A percentile compares a stretch with the other conserved stretches of the same genome.
Evolutionary conservation across 495 filamentous ascomycete genomes (phyloP).

Genomic region (Trichodelitschia bisporula): DNA sequence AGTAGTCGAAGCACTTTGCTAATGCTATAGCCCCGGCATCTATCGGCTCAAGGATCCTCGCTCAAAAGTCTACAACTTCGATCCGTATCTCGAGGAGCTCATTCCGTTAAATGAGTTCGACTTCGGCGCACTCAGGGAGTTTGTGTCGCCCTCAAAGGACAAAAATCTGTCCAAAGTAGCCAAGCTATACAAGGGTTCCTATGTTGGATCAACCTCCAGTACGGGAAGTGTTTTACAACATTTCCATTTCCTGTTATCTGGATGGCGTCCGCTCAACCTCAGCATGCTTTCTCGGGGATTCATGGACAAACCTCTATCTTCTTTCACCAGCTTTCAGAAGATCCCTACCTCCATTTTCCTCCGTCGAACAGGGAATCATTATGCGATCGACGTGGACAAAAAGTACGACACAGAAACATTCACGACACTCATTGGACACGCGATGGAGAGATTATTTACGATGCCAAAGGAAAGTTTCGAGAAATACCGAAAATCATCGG

Average conservation of each 20-base stretch:
- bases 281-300: conserved; percentile 40
- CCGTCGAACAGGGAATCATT: conserved; percentile 57
- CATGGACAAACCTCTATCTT: conserved; percentile 21
- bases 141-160: conserved; percentile 78
- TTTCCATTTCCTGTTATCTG: conserved; percentile 78
- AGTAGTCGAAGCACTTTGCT: background rate
- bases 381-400: conserved; percentile 97
- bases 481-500: conserved; percentile 38
- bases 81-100: conserved; percentile 73
- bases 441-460: conserved; percentile 92
- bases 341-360: conserved; percentile 63
- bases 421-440: conserved; percentile 71
- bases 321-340: conserved; percentile 45
- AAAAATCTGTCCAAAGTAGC: conserved; percentile 38
- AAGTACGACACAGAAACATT: conserved; percentile 70
- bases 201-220: conserved; percentile 84
- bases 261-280: conserved; percentile 49
- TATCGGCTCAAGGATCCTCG: conserved; percentile 78
- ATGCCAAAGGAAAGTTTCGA: conserved; percentile 59
- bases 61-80: conserved; percentile 81
- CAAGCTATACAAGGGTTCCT: conserved; percentile 43
- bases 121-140: conserved; percentile 58
- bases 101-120: conserved; percentile 87
- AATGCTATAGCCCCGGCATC: conserved; percentile 40
- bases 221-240: conserved; percentile 75